Evolutionary conservation across 2,329 filamentous ascomycete species (phyloP), one percentile per base, ranked within the genome.

Genomic region (Thelonectria olida): DNA sequence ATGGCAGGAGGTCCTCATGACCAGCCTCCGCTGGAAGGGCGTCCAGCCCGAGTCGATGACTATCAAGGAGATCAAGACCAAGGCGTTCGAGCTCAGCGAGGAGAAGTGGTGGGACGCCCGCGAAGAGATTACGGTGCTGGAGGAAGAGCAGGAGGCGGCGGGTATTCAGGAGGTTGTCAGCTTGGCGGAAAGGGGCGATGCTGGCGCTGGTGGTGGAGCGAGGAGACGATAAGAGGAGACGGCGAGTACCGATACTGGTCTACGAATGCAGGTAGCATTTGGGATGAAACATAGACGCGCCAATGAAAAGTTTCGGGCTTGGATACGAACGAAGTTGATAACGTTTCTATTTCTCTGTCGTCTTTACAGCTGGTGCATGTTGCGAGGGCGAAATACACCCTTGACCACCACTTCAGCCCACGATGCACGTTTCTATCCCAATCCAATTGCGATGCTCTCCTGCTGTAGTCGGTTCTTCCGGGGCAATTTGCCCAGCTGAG

Each of bases 41-140:
- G 81, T 88, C 44, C 85, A 88, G 66, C 85, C 86, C 3, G 90
- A 92, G 75, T 84, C 88, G 39, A 84, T 92, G 66, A 84, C 88
- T 0, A 82, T 96, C 73, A 99, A 99, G 82, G 96, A 98, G 81
- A 89, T 98, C 72, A 93, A 97, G 76, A 91, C 94, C 72, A 89
- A 88, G 74, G 96, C 93, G 1, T 99, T 97, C 75, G 90, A 93
- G 73, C 85, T 93, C 66, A 94, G 94, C 39, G 96, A 99, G 78
- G 92, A 94, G 80, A 97, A 97, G 77, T 99, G 96, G 96, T 99
- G 96, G 96, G 96, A 97, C 82, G 93, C 91, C 74, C 87, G 96
- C 70, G 96, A 99, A 80, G 95, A 98, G 80, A 92, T 99, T 67
- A 91, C 90, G 54, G 91, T 88, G 7, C 78, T 98, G 73, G 96